phyloP scores from a whole-genome alignment of 169 alveolate genomes.

The Neospora caninum region DNA sequence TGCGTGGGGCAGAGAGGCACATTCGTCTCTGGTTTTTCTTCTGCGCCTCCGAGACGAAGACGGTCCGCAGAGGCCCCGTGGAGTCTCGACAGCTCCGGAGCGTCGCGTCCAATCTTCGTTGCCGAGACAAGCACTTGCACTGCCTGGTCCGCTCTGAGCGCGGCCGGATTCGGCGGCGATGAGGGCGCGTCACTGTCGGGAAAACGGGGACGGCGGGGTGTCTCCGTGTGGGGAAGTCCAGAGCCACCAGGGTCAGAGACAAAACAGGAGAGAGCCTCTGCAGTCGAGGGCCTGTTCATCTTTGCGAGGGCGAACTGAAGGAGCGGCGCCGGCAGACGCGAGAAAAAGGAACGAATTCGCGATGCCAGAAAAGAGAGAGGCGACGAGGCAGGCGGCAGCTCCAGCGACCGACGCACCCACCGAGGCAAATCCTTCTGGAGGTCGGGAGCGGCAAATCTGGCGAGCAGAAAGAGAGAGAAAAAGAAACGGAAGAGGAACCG shows the following conservation, averaged over 20 bases:
- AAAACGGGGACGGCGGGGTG: neutral
- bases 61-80: too few species aligned
- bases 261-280: neutral
- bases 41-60: too few species aligned
- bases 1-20: neutral
- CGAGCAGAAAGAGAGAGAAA: too few species aligned
- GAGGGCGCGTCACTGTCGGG: too few species aligned
- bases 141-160: too few species aligned
- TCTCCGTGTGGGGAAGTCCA: neutral
- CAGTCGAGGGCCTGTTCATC: neutral
- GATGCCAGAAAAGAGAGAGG: neutral
- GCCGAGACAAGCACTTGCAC: too few species aligned
- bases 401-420: conserved; percentile 19
- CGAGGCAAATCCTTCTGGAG: neutral
- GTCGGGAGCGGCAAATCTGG: neutral
- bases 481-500: too few species aligned
- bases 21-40: too few species aligned
- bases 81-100: too few species aligned
- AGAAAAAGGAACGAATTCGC: neutral
- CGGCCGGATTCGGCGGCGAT: too few species aligned
- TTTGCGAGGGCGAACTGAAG: neutral
- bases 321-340: neutral
- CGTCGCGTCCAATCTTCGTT: too few species aligned
- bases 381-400: conserved; percentile 3
- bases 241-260: neutral